Conservation (phyloP, 768 basidiomycete species). For the Dentipellis sp. region DNA sequence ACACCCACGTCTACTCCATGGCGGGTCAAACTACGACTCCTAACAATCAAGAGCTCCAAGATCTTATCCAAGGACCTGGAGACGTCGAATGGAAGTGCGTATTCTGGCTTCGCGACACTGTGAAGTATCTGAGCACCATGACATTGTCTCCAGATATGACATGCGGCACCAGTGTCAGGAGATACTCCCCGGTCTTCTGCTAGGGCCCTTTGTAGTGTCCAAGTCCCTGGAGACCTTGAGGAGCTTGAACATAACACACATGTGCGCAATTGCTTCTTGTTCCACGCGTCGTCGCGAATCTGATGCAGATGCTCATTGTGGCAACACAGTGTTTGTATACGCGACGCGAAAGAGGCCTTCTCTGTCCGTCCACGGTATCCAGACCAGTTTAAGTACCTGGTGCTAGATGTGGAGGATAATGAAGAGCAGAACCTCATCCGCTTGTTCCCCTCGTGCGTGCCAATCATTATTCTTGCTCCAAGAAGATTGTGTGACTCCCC, state of each 20-base stretch:
- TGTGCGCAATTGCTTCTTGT: conserved; percentile 35
- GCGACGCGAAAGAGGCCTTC: conserved; percentile 84
- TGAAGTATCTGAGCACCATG: neutral
- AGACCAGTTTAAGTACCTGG: conserved; percentile 67
- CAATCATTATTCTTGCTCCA: neutral
- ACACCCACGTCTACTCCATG: too few species aligned
- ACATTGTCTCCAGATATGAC: conserved; percentile 54
- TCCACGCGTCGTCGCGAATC: neutral
- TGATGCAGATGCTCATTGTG: neutral
- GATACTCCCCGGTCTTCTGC: conserved; percentile 70
- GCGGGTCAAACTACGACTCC: too few species aligned
- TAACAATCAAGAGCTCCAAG: conserved; percentile 27
- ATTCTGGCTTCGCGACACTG: neutral
- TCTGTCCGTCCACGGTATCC: conserved; percentile 83
- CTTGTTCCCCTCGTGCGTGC: conserved; percentile 70
- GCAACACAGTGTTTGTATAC: conserved; percentile 68
- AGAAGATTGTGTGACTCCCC: neutral
- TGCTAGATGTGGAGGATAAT: conserved; percentile 82
- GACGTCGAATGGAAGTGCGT: conserved; percentile 80
- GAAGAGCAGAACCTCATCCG: conserved; percentile 94
- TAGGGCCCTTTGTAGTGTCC: conserved; percentile 85
- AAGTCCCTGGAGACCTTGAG: conserved; percentile 68
- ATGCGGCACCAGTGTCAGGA: conserved; percentile 95
- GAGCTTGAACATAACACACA: conserved; percentile 68
- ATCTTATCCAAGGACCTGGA: conserved; percentile 67